Evolutionary conservation across 768 basidiomycete genomes (phyloP).

Genomic region (Pilatotrama ljubarskyi): DNA sequence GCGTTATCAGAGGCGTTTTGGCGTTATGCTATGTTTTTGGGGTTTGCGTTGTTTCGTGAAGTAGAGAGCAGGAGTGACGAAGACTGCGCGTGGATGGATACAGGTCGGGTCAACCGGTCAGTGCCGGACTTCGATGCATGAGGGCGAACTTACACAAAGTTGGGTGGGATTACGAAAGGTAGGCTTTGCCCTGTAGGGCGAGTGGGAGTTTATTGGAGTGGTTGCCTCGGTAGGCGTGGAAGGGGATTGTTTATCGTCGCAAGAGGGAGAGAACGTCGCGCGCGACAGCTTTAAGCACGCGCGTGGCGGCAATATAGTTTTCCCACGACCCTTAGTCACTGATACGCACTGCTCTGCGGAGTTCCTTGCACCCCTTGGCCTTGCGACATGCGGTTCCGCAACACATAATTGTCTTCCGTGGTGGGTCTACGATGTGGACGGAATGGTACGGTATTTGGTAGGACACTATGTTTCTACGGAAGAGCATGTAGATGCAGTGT

Average conservation of each 20-base stretch:
- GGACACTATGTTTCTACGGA: slow-evolving; percentile 7
- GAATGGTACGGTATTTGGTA: slow-evolving; percentile 1
- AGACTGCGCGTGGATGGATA: slow-evolving; percentile 20
- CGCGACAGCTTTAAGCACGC: slow-evolving; percentile 28
- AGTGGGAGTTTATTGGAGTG: slow-evolving; percentile 68
- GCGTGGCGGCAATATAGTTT: slow-evolving; percentile 16
- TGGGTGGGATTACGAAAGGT: slow-evolving; percentile 42
- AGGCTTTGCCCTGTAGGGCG: slow-evolving; percentile 90
- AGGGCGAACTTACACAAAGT: slow-evolving; percentile 29
- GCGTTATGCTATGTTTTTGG: slow-evolving; percentile 46
- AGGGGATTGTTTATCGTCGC: slow-evolving; percentile 48
- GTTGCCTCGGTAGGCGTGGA: slow-evolving; percentile 57
- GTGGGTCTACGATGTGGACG: neutral
- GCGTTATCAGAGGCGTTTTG: slow-evolving; percentile 40
- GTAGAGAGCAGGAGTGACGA: slow-evolving; percentile 20
- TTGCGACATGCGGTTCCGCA: slow-evolving; percentile 1
- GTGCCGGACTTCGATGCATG: neutral
- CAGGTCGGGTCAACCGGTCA: slow-evolving; percentile 19
- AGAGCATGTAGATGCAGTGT: slow-evolving; percentile 14
- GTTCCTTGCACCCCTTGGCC: slow-evolving; percentile 1
- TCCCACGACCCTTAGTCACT: slow-evolving; percentile 24
- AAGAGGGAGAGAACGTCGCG: slow-evolving; percentile 27
- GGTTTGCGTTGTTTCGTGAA: slow-evolving; percentile 15
- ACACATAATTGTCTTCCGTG: neutral
- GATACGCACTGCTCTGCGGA: slow-evolving; percentile 17